Base-by-base conservation (phyloP, 306 rosid genomes). In the Glycine latifolia region DNA sequence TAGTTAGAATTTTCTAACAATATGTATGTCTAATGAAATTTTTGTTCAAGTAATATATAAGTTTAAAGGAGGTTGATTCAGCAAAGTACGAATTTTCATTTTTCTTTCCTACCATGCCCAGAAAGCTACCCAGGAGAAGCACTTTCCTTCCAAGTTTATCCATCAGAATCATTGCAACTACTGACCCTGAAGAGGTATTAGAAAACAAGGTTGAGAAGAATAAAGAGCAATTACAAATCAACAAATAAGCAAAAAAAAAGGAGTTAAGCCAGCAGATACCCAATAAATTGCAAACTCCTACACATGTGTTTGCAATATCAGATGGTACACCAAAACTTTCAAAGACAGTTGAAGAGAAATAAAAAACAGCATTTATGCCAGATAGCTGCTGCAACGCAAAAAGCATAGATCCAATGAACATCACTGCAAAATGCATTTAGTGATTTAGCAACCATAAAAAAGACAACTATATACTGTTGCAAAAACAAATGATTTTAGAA, bases 361-460 rank as follows among this genome's bases (percentile, higher is more conserved):
- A 93, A 83, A 93, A 93, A 67, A 93, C 87, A 53, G 97, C 97
- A 82, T 93, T 93, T 86, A 93, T 91, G 87, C 97, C 97, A 59
- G 97, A 91, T 12, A 93, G 92, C 86, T 93, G 97, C 91, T 93
- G 97, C 78, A 93, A 90, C 58, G 94, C 97, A 87, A 90, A 91
- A 89, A 93, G 94, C 53, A 87, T 8, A 81, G 93, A 93, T 70
- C 97, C 97, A 79, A 91, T 87, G 92, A 87, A 90, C 85, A 91
- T 85, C 91, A 91, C 97, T 93, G 97, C 97, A 91, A 91, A 86
- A 93, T 73, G 79, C 77, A 68, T 72, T 67, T 83, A 43, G 75
- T 47, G 59, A 81, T 80, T 78, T 83, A 87, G 88, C 61, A 86
- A 83, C 61, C 49, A 47, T 77, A 35, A 63, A 76, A 60, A 86